Base-by-base conservation (phyloP, 805 yeast genomes). In the Kodamaea sagamina region DNA sequence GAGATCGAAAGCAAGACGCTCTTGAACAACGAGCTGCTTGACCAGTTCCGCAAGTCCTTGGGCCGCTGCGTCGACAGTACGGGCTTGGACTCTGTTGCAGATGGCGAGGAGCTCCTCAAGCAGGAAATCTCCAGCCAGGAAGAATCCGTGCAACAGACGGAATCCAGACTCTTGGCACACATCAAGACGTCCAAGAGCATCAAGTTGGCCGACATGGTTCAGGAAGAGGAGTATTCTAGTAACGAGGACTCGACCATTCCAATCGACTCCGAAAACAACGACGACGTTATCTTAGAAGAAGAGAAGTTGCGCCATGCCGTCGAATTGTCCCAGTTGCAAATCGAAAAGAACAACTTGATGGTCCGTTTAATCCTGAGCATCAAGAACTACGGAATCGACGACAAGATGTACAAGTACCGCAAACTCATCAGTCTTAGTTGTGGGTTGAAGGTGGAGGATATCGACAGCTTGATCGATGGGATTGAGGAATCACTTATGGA, bases 391-490 rank as follows among this genome's bases (percentile, higher is more conserved):
- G 79, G 64, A 47, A 68, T 75, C 48, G 79, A 76, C 43, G 66
- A 71, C 17, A 79, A 76, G 51, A 81, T 84, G 65, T 79, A 78
- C 54, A 89, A 88, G 59, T 85, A 92, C 68, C 75, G 95, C 49
- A 81, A 81, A 55, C 71, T 92, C 47, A 82, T 93, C 32, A 78
- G 92, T 17, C 67, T 81, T 36, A 78, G 88, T 37, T 86, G 95
- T 59, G 95, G 88, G 2, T 73, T 89, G 42, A 79, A 82, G 39
- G 74, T 82, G 15, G 95, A 87, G 47, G 93, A 86, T 47, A 83
- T 92, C 45, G 88, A 83, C 56, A 84, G 86, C 22, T 72, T 89
- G 46, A 71, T 92, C 39, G 92, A 86, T 51, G 97, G 92, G 15
- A 86, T 92, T 18, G 48, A 48, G 27, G 49, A 41, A 25, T 48